These are phyloP conservation scores for Pisolithus sp. DNA, from an alignment of 768 basidiomycete species.

Conservation along the genomic window DNA sequence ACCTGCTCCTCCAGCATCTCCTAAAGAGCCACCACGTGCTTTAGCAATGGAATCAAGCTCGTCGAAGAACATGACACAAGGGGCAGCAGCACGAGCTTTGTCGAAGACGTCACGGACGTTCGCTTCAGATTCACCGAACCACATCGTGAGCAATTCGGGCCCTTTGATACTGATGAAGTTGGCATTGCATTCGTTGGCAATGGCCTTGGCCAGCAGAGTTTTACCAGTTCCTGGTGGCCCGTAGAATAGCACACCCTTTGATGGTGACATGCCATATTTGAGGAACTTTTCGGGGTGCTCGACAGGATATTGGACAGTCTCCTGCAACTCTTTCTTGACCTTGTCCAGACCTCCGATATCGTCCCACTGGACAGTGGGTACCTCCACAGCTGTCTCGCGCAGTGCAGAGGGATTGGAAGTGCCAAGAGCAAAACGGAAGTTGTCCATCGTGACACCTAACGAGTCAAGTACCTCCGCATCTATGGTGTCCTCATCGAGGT, in stretches of 20 bases:
- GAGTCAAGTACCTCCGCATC: constrained; percentile 99
- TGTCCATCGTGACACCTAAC: constrained; percentile 99
- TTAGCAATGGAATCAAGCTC: constrained; percentile 99
- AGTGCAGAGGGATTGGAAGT: constrained; percentile 97
- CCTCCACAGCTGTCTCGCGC: constrained; percentile 98
- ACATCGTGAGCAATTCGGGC: constrained; percentile 97
- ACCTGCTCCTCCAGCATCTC: constrained; percentile 93
- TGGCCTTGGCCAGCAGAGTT: constrained; percentile 96
- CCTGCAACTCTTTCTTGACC: constrained; percentile 98
- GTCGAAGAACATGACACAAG: constrained; percentile 99
- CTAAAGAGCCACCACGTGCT: constrained; percentile 76
- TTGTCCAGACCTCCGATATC: constrained; percentile 99
- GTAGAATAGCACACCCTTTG: constrained; percentile 99
- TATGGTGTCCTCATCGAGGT: constrained; percentile 95
- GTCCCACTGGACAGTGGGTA: constrained; percentile 98
- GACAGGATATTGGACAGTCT: constrained; percentile 99
- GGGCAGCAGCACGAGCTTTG: constrained; percentile 99
- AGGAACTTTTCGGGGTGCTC: constrained; percentile 99
- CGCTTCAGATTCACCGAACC: constrained; percentile 99
- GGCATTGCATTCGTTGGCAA: constrained; percentile 99
- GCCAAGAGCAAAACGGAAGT: constrained; percentile 98
- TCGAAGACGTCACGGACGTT: constrained; percentile 99
- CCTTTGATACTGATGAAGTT: constrained; percentile 99
- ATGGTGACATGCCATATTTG: constrained; percentile 99
- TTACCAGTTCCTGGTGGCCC: constrained; percentile 99